Conservation (phyloP, 345 rosid genomes). For the Eucalyptus paniculata region DNA sequence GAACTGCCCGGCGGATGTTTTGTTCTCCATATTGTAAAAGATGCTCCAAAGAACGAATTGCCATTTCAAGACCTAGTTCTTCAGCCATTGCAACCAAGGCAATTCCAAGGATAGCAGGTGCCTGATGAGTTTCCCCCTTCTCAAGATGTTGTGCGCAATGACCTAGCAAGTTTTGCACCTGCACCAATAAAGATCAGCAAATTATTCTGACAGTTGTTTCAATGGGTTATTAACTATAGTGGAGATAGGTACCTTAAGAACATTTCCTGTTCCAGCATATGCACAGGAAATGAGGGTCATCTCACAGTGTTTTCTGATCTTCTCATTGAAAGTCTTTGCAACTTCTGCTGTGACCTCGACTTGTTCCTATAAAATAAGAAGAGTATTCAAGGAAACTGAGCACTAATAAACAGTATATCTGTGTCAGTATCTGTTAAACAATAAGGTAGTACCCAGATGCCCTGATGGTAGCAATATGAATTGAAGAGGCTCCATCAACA, state of each 20-base stretch:
- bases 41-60: slow-evolving; percentile 85
- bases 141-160: slow-evolving; percentile 88
- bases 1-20: slow-evolving; percentile 81
- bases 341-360: slow-evolving; percentile 97
- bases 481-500: not conserved
- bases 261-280: slow-evolving; percentile 95
- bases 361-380: slow-evolving; percentile 38
- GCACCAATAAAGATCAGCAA: slow-evolving; percentile 3
- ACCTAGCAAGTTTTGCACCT: slow-evolving; percentile 90
- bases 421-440: not conserved
- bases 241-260: slow-evolving; percentile 62
- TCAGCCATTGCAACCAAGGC: slow-evolving; percentile 99
- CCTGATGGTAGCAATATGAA: not conserved
- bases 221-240: not conserved
- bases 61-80: slow-evolving; percentile 97
- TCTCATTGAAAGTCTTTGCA: slow-evolving; percentile 84
- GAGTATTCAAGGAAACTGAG: not conserved
- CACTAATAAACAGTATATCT: not conserved
- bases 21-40: slow-evolving; percentile 93
- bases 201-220: not conserved
- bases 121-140: slow-evolving; percentile 83
- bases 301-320: slow-evolving; percentile 86
- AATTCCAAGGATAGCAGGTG: slow-evolving; percentile 93
- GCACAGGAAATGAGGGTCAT: slow-evolving; percentile 95
- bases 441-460: not conserved